Evolutionary conservation across 768 basidiomycete species (phyloP).

Genomic region (Mrakia frigida): DNA sequence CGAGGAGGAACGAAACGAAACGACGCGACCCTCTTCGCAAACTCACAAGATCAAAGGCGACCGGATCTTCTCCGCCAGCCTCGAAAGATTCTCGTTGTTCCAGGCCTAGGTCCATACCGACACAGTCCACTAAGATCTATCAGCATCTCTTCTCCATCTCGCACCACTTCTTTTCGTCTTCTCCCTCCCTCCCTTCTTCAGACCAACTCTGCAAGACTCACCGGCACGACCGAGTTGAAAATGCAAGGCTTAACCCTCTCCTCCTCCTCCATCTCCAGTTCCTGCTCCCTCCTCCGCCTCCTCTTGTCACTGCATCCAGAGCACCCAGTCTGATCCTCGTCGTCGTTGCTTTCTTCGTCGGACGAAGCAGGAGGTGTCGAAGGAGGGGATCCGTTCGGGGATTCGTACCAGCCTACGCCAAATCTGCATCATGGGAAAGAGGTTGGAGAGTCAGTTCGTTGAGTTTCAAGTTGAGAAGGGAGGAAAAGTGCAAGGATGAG

Average conservation of each 20-base stretch:
- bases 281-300: conserved; percentile 12
- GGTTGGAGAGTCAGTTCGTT: background rate
- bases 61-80: conserved; percentile 94
- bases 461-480: background rate
- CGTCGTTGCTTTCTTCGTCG: conserved; percentile 7
- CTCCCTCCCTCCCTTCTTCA: background rate
- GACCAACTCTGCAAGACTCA: background rate
- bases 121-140: too few relatives aligned
- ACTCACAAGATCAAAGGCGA: conserved; percentile 88
- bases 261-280: conserved; percentile 8
- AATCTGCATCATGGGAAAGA: conserved; percentile 1
- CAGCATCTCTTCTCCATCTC: background rate
- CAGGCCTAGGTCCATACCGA: conserved; percentile 78
- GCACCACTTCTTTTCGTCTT: too few relatives aligned
- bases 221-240: conserved; percentile 29
- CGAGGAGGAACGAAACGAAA: conserved; percentile 15
- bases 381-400: background rate
- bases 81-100: conserved; percentile 90
- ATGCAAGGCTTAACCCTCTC: conserved; percentile 24
- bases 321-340: background rate
- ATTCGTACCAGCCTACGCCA: conserved; percentile 30
- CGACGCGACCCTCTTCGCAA: background rate
- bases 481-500: background rate
- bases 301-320: conserved; percentile 10
- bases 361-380: background rate